Evolutionary conservation across 1,284 basidiomycete genomes (phyloP).

Genomic region (Cryptococcus neoformans): DNA sequence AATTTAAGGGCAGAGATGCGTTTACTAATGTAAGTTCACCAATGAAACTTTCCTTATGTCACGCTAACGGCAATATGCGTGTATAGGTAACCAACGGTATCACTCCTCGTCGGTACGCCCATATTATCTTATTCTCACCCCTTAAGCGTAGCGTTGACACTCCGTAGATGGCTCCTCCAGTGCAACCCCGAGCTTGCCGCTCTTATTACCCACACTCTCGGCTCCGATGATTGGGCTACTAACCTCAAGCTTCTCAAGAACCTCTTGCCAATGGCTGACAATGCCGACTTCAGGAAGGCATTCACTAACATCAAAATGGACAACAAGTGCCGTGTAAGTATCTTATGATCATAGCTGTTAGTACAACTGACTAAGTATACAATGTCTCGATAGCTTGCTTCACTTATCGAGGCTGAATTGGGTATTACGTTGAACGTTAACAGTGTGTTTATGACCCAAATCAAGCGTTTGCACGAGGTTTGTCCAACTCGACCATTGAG

Average conservation of each 20-base stretch:
- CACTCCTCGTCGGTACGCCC: constrained; percentile 20
- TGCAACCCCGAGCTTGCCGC: constrained; percentile 82
- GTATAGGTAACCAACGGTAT: constrained; percentile 47
- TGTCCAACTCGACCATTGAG: constrained; percentile 1
- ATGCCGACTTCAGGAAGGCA: constrained; percentile 66
- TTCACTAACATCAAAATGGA: constrained; percentile 81
- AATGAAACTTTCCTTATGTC: too few relatives aligned
- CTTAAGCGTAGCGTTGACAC: background rate
- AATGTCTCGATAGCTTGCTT: constrained; percentile 52
- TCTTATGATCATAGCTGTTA: too few relatives aligned
- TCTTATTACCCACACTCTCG: constrained; percentile 77
- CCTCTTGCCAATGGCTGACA: constrained; percentile 59
- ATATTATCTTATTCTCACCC: background rate
- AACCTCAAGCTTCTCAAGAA: constrained; percentile 42
- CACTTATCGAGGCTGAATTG: constrained; percentile 68
- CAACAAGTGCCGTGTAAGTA: constrained; percentile 67
- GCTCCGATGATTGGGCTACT: constrained; percentile 76
- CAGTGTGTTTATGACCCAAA: constrained; percentile 88
- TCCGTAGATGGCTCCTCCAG: constrained; percentile 77
- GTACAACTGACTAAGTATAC: background rate
- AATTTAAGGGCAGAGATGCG: constrained; percentile 47
- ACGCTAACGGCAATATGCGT: background rate
- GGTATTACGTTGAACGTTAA: constrained; percentile 64
- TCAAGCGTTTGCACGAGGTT: constrained; percentile 62
- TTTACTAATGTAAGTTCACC: constrained; percentile 44